Evolutionary conservation across 768 basidiomycete species (phyloP), one percentile per base, ranked within the genome.

Genomic region (Lyophyllum atratum): DNA sequence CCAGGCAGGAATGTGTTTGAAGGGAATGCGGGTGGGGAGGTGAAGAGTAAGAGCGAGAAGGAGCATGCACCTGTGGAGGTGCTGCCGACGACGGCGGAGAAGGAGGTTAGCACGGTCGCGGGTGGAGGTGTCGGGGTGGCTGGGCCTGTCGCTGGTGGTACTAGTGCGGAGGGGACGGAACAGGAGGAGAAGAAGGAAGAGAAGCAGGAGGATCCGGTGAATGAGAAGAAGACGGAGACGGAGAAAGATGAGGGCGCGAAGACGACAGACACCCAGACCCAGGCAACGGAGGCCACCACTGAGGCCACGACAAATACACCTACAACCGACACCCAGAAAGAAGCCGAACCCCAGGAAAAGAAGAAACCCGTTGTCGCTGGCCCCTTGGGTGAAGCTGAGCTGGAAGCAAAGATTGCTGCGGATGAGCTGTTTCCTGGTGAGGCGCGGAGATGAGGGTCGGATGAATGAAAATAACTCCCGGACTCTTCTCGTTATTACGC

Each of bases 1-100:
- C 92, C 92, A 0, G 92, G 92, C 0, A 78, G 73, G 15, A 86
- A 93, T 66, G 78, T 92, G 56, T 93, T 93, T 64, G 88, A 78
- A 0, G 80, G 76, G 28, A 72, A 78, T 31, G 75, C 73, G 1
- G 73, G 70, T 17, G 76, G 76, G 46, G 79, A 83, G 6, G 66
- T 75, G 46, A 82, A 81, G 72, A 88, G 86, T 61, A 47, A 33
- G 42, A 31, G 40, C 19, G 17, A 42, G 3, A 50, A 44, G 24
- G 52, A 55, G 11, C n/a, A 31, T 34, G 37, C 24, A 4, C 22
- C 28, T 15, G 39, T 21, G 37, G 55, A 49, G 21, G 40, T 48
- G 26, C 21, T 59, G 52, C 57, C 61, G 0, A 62, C 54, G n/a
- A 59, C 61, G 34, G 50, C 50, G 51, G 54, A 53, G 37, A 58